Percentiles rank a stretch among this genome's conserved stretches.
phyloP scores from a whole-genome alignment of 2,329 filamentous ascomycete species.

The Emergomyces pasteurianus region DNA sequence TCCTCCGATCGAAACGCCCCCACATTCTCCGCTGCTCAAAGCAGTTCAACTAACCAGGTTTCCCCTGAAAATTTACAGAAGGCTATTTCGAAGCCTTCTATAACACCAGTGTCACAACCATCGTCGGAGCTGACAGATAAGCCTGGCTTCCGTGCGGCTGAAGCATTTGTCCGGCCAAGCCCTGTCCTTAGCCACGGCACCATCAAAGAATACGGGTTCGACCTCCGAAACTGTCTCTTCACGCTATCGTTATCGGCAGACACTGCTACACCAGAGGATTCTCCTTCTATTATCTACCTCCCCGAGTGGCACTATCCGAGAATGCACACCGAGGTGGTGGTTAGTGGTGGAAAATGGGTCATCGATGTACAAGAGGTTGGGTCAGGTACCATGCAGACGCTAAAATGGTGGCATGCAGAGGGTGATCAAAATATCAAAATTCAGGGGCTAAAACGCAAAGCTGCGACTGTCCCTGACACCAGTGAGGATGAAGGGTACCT shows the following conservation, averaged over 20 bases:
- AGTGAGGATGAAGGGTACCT: slow-evolving; percentile 69
- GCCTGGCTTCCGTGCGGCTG: slow-evolving; percentile 74
- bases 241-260: slow-evolving; percentile 56
- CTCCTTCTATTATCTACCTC: slow-evolving; percentile 71
- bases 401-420: slow-evolving; percentile 87
- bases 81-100: slow-evolving; percentile 45
- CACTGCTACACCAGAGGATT: slow-evolving; percentile 47
- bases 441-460: slow-evolving; percentile 56
- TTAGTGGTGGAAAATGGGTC: slow-evolving; percentile 81
- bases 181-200: slow-evolving; percentile 64
- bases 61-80: slow-evolving; percentile 65
- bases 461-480: slow-evolving; percentile 32
- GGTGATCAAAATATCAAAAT: slow-evolving; percentile 73
- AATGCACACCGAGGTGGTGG: slow-evolving; percentile 57
- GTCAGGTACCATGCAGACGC: slow-evolving; percentile 56
- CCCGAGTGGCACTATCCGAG: slow-evolving; percentile 88
- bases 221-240: slow-evolving; percentile 68
- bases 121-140: slow-evolving; percentile 47
- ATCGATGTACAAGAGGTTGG: slow-evolving; percentile 63
- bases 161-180: slow-evolving; percentile 81
- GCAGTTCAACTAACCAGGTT: slow-evolving; percentile 41
- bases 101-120: slow-evolving; percentile 46
- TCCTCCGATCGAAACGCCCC: slow-evolving; percentile 35
- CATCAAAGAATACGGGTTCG: slow-evolving; percentile 63
- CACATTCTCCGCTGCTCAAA: slow-evolving; percentile 42